Base-by-base conservation (phyloP, 1,284 basidiomycete species). In the Puccinia polysora region DNA sequence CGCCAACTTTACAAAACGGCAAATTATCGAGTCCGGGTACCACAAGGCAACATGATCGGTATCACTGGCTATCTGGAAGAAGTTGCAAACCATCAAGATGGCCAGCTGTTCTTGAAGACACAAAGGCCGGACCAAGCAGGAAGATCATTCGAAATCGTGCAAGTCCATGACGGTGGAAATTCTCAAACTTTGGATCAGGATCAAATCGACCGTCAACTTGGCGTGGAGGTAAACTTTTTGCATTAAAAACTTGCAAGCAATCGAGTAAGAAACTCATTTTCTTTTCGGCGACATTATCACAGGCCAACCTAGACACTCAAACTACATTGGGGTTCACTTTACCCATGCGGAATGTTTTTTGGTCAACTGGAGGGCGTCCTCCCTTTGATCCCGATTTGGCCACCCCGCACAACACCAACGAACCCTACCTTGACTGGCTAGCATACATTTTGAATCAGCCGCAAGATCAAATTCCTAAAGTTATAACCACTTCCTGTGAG, bases 381-480 rank as follows among this genome's bases (percentile, higher is more conserved):
- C 69, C 69, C 10, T 63, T 71, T 28, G 25, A 28, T 5, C 69
- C 59, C n/a, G 69, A 71, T 50, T 18, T 43, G 15, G 32, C 38
- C 6, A 63, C 47, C 18, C 49, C 69, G n/a, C 25, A n/a, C 10
- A 71, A 71, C 28, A 71, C 59, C 23, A 71, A 71, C 25, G 69
- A 71, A 30, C 69, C 69, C 4, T 71, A 63, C 25, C 38, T 71
- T 12, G 69, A 49, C 15, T 71, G 69, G 69, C 38, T 71, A 32
- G 56, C 36, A 1, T 71, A 63, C 23, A 63, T 71, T n/a, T 36
- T 71, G 5, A 32, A 32, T 32, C 58, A 52, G 43, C 56, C 43
- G 7, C 28, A 52, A n/a, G 40, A 32, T n/a, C 14, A 52, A 45
- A 71, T 71, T 7, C 69, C 69, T 1, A 47, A 63, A 53, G 69